Conservation (phyloP, 2,329 filamentous ascomycete species). For the Falciphora oryzae region DNA sequence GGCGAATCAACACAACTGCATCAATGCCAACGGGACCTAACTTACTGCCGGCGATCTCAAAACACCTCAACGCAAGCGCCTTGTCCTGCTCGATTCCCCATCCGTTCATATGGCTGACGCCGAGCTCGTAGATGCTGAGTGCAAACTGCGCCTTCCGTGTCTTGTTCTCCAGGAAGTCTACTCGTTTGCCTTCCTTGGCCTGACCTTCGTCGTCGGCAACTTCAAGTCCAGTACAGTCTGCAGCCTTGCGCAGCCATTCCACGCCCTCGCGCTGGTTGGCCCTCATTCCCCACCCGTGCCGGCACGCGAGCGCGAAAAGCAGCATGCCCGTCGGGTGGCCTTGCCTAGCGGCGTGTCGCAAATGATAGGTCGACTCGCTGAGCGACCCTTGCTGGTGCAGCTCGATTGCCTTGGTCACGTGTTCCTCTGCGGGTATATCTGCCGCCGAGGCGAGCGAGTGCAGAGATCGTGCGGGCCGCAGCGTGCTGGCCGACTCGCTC, state of each 20-base stretch:
- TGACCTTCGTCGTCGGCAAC: conserved; percentile 75
- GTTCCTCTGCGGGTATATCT: conserved; percentile 78
- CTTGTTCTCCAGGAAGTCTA: conserved; percentile 66
- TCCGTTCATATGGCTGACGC: conserved; percentile 94
- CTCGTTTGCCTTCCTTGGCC: conserved; percentile 53
- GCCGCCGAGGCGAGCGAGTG: conserved; percentile 50
- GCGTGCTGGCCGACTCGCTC: conserved; percentile 50
- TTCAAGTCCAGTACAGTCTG: conserved; percentile 75
- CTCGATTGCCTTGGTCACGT: conserved; percentile 83
- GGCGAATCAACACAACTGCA: neutral
- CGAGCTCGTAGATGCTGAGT: conserved; percentile 90
- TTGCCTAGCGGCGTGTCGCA: conserved; percentile 80
- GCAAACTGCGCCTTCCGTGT: conserved; percentile 90
- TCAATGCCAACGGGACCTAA: conserved; percentile 15
- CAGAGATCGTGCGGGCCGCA: conserved; percentile 37
- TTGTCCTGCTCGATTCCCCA: conserved; percentile 97
- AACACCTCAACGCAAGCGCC: conserved; percentile 78
- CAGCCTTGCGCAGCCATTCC: conserved; percentile 85
- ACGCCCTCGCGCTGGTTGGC: conserved; percentile 86
- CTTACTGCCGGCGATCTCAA: conserved; percentile 87
- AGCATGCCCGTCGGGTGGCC: conserved; percentile 93
- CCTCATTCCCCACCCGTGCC: conserved; percentile 97
- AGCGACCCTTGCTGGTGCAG: conserved; percentile 82
- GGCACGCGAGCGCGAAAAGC: conserved; percentile 86
- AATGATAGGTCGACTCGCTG: conserved; percentile 92